phyloP scores from a whole-genome alignment of 257 asterid species.

The Henckelia pumila region DNA sequence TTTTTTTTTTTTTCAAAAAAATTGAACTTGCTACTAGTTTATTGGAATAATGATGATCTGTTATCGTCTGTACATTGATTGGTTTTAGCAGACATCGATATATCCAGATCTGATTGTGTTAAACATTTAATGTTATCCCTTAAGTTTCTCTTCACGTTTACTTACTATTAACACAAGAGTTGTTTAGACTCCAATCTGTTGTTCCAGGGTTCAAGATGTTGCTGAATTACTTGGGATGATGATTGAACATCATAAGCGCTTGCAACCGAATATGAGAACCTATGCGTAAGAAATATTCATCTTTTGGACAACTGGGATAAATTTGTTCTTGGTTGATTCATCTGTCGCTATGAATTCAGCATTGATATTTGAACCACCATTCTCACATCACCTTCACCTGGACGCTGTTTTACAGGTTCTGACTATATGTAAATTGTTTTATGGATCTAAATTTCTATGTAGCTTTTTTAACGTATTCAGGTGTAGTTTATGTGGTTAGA shows the following conservation, averaged over 20 bases:
- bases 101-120: neutral
- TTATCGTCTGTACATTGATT: conserved; percentile 4
- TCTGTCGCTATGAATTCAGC: conserved; percentile 21
- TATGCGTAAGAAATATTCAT: conserved; percentile 77
- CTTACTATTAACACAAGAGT: conserved; percentile 21
- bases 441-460: neutral
- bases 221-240: conserved; percentile 98
- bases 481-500: conserved; percentile 5
- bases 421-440: too few species aligned
- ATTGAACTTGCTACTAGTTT: neutral
- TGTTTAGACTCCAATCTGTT: conserved; percentile 27
- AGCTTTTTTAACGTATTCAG: conserved; percentile 1
- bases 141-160: conserved; percentile 22
- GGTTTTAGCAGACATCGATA: neutral
- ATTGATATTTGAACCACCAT: conserved; percentile 6
- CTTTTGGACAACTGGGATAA: conserved; percentile 31
- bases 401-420: too few species aligned
- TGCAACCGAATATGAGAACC: conserved; percentile 98
- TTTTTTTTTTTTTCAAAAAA: too few species aligned
- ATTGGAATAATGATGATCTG: neutral
- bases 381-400: conserved; percentile 20
- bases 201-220: conserved; percentile 93
- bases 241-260: conserved; percentile 90
- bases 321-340: conserved; percentile 18
- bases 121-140: neutral